Evolutionary conservation across 345 rosid species (phyloP), one percentile per base, ranked within the genome.

Genomic region (Eucalyptus tenuipes): DNA sequence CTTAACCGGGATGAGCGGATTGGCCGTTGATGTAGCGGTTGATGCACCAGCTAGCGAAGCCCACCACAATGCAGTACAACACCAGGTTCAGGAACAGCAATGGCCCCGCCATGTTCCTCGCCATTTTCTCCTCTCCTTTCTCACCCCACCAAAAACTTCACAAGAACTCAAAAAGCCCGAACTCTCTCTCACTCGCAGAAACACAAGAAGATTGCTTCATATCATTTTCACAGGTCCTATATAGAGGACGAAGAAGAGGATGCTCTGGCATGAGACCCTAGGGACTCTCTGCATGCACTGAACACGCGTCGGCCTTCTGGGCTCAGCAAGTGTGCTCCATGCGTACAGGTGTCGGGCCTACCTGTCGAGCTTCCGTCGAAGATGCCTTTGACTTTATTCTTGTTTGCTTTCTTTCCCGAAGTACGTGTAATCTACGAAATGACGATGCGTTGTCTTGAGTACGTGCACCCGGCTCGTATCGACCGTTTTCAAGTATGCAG

Each of bases 11-110:
- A 82, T 95, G 97, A 87, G 91, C 10, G 66, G 98, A 95, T 88
- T 93, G 95, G 91, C 98, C 98, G 87, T 98, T 93, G 94, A 97
- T 97, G 90, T 85, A 89, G 92, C 50, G 93, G 80, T 97, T 94
- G 66, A 97, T 53, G 88, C 98, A 96, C 98, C 99, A 98, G 89
- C 98, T 96, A 14, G 97, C 94, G 85, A 98, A 97, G 24, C 97
- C 99, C 86, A 96, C 85, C 49, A 94, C 97, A 52, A 98, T 95
- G 50, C 90, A 61, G 88, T 98, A 96, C 97, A 95, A 91, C 80
- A 98, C 50, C 92, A 96, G 89, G 93, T 97, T 98, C 33, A 98
- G 93, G 85, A 97, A 97, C 97, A 96, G 90, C 92, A 97, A 89
- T 49, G 98, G 98, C 64, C 96, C 98, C 87, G 97, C 99, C 85